Base-by-base conservation (phyloP, 208 protist species). In the Trypanosoma grayi region DNA sequence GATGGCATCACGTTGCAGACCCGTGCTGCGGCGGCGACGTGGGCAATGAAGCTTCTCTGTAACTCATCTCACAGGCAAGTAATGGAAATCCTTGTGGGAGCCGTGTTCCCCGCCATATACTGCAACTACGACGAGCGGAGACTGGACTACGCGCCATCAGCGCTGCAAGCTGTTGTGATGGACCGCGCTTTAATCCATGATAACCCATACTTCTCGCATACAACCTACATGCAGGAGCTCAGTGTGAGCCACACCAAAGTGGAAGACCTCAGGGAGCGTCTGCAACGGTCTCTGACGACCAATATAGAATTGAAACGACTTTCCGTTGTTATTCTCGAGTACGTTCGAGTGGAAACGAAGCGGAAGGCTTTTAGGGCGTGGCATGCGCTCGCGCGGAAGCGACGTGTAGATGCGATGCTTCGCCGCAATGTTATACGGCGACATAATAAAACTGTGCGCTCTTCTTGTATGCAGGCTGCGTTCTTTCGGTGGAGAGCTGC, bases 131-230 rank as follows among this genome's bases (percentile, higher is more conserved):
- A 68, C 33, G 73, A 74, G 4, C 60, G 47, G 30, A 36, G 51
- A 27, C 66, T 88, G 2, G 58, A 67, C 24, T 66, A 57, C 18
- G 73, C 74, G 8, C 71, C 84, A 2, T 57, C 82, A 34, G 70
- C 82, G 18, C 74, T 94, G 58, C 77, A 81, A 44, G 50, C 70
- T 41, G 74, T 91, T 43, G 50, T 90, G 50, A 65, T 45, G 16
- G 80, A 87, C 34, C 64, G 39, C 18, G 61, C 59, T 33, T 74
- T 75, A 63, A 31, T 92, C 27, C 61, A 59, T 24, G 56, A 79
- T 58, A 94, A 94, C 63, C 84, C 88, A 7, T 92, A 80, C 66
- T 87, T 94, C 30, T 89, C 85, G 4, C 88, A 94, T 71, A 55
- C 73, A 33, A 94, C 90, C 78, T 90, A 79, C 57, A 74, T 91